Conservation (phyloP, 2,329 filamentous ascomycete genomes). For the Sphaerulina populicola region DNA sequence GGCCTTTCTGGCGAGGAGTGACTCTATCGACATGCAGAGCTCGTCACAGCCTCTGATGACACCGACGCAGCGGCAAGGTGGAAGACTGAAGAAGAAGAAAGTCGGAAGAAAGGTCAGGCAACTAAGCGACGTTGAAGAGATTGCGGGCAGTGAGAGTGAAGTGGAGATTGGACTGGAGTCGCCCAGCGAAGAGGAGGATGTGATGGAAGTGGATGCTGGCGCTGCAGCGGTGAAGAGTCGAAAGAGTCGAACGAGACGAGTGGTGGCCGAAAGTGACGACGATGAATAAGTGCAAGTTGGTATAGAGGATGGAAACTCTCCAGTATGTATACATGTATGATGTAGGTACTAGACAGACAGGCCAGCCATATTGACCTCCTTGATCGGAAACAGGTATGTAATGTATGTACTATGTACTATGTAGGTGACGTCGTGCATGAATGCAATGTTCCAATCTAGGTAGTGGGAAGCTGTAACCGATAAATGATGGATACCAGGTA, state of each 20-base stretch:
- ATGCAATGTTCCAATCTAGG: no score
- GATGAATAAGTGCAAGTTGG: not conserved
- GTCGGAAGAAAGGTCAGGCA: not conserved
- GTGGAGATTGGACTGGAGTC: slow-evolving; percentile 1
- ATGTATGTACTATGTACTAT: no score
- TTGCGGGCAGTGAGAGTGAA: slow-evolving; percentile 11
- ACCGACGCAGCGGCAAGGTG: slow-evolving; percentile 5
- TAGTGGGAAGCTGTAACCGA: no score
- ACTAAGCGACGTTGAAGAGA: slow-evolving; percentile 15
- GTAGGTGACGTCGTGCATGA: no score
- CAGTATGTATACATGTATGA: no score
- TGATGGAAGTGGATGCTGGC: slow-evolving; percentile 4
- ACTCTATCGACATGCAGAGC: slow-evolving; percentile 30
- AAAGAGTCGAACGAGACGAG: slow-evolving; percentile 15
- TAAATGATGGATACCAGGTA: no score
- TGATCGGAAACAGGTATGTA: no score
- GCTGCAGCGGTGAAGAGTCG: slow-evolving; percentile 2
- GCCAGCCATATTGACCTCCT: no score
- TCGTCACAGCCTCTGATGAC: slow-evolving; percentile 23
- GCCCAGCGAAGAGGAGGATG: slow-evolving; percentile 5
- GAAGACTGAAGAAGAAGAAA: slow-evolving; percentile 19
- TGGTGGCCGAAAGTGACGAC: slow-evolving; percentile 21
- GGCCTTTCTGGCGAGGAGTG: slow-evolving; percentile 41
- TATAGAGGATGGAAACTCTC: no score
- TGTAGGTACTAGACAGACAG: no score